These are phyloP conservation scores for Striga hermonthica DNA, from an alignment of 305 asterid genomes.

Conservation along the genomic window DNA sequence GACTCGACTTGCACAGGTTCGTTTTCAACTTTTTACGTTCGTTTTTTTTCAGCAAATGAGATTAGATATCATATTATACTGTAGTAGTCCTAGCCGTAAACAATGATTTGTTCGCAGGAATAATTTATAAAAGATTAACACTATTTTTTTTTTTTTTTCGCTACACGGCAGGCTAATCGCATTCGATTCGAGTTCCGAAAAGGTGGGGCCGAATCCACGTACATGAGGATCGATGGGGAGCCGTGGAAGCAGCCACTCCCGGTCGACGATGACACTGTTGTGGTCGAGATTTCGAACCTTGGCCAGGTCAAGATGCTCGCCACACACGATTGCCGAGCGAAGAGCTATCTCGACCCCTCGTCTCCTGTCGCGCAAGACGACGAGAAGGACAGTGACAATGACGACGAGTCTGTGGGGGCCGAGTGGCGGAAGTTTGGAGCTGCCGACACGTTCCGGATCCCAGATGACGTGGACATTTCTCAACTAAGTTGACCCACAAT, in stretches of 20 bases:
- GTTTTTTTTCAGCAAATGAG: background rate
- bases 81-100: too few species aligned
- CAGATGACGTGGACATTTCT: slow-evolving; percentile 78
- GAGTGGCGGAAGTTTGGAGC: slow-evolving; percentile 87
- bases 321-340: slow-evolving; percentile 50
- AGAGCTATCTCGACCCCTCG: slow-evolving; percentile 45
- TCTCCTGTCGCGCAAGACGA: slow-evolving; percentile 40
- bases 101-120: background rate
- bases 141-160: background rate
- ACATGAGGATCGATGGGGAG: slow-evolving; percentile 93
- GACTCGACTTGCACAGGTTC: slow-evolving; percentile 86
- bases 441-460: slow-evolving; percentile 71
- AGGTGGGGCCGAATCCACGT: slow-evolving; percentile 68
- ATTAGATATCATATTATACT: background rate
- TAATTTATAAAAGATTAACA: background rate
- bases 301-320: slow-evolving; percentile 85
- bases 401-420: slow-evolving; percentile 42
- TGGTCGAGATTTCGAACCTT: slow-evolving; percentile 73
- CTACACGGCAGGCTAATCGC: slow-evolving; percentile 51
- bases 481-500: slow-evolving; percentile 57
- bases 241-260: slow-evolving; percentile 98
- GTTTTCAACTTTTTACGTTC: background rate
- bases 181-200: slow-evolving; percentile 72
- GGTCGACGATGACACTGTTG: slow-evolving; percentile 55
- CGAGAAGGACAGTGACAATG: slow-evolving; percentile 54